Conservation (phyloP, 2,329 filamentous ascomycete genomes). For the Nemania serpens region DNA sequence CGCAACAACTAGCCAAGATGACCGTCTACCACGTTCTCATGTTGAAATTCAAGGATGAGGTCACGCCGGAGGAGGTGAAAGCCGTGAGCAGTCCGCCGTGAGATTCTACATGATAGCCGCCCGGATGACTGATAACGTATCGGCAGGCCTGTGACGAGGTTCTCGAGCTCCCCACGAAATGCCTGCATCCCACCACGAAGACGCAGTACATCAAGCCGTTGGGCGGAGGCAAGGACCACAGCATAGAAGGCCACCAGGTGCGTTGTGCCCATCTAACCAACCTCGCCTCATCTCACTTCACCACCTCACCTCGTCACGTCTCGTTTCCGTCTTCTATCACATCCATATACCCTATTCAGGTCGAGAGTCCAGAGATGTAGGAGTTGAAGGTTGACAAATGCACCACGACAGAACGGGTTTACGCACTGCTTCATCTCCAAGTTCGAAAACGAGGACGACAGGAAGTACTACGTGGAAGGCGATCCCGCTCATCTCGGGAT, state of each 20-base stretch:
- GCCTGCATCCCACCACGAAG: slow-evolving; percentile 62
- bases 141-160: slow-evolving; percentile 40
- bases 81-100: slow-evolving; percentile 33
- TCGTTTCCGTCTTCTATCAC: background rate
- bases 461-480: slow-evolving; percentile 67
- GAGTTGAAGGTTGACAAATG: background rate
- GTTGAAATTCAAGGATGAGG: slow-evolving; percentile 37
- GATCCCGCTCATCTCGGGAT: slow-evolving; percentile 68
- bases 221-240: slow-evolving; percentile 65
- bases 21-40: slow-evolving; percentile 38
- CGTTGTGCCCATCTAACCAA: background rate
- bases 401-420: slow-evolving; percentile 55
- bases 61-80: slow-evolving; percentile 38
- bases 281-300: background rate
- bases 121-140: slow-evolving; percentile 10
- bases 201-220: slow-evolving; percentile 63
- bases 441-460: slow-evolving; percentile 65
- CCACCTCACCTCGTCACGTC: no score
- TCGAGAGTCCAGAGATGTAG: background rate
- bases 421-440: slow-evolving; percentile 70
- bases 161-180: slow-evolving; percentile 58
- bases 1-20: slow-evolving; percentile 30
- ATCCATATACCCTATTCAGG: background rate
- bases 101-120: background rate
- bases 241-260: slow-evolving; percentile 64